Evolutionary conservation across 2,329 filamentous ascomycete species (phyloP).

Genomic region (Arthrobotrys sinensis): DNA sequence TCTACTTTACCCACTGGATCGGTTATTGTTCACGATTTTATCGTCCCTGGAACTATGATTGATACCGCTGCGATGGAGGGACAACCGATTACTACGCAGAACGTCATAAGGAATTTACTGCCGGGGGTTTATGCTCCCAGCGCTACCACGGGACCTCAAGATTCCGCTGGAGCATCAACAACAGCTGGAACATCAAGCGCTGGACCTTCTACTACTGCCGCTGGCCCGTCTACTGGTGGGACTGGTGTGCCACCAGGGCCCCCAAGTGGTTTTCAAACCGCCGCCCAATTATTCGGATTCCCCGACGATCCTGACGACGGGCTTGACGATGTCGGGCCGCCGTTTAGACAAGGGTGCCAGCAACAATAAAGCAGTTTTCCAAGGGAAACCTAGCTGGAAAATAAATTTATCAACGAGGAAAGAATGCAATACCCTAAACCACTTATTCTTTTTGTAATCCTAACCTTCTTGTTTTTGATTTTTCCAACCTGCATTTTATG

Average conservation of each 20-base stretch:
- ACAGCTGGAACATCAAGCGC: background rate
- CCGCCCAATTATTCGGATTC: conserved; percentile 1
- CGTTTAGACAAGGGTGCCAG: background rate
- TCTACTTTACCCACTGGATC: conserved; percentile 12
- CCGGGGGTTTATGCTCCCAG: no score
- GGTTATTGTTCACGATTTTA: conserved; percentile 37
- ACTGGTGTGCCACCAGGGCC: background rate
- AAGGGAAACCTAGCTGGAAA: background rate
- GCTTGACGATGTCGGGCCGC: background rate
- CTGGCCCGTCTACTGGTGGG: background rate
- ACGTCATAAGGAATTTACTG: conserved; percentile 38
- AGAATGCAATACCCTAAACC: no score
- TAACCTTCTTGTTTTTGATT: no score
- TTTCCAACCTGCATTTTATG: no score
- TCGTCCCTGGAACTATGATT: conserved; percentile 31
- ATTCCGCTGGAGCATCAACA: background rate
- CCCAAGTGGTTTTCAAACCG: background rate
- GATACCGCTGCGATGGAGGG: conserved; percentile 42
- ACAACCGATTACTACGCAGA: conserved; percentile 42
- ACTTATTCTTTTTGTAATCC: no score
- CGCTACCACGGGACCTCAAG: no score
- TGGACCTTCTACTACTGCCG: conserved; percentile 2
- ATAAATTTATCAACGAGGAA: no score
- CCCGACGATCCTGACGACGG: background rate
- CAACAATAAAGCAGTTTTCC: background rate